These are phyloP conservation scores for Debaryomycetaceae sp. DNA, from an alignment of 1,139 yeast species.

Conservation along the genomic window DNA sequence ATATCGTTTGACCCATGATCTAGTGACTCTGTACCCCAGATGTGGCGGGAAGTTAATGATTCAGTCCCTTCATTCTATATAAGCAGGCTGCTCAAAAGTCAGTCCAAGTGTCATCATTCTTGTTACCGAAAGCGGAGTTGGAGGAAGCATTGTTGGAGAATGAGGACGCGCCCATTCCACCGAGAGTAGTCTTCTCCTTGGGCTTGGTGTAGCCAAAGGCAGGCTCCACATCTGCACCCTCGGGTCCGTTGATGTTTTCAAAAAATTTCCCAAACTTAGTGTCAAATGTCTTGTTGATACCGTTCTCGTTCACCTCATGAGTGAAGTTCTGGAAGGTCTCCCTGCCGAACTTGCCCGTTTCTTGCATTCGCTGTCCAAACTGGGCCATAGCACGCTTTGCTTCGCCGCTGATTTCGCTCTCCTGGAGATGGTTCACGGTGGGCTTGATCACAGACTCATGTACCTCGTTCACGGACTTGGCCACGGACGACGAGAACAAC, in stretches of 20 bases:
- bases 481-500: slow-evolving; percentile 75
- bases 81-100: slow-evolving; percentile 25
- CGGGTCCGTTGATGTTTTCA: slow-evolving; percentile 34
- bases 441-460: slow-evolving; percentile 89
- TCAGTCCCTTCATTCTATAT: not conserved
- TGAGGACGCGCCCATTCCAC: slow-evolving; percentile 28
- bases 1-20: no score
- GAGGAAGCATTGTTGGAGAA: slow-evolving; percentile 8
- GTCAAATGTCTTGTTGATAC: slow-evolving; percentile 39
- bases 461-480: slow-evolving; percentile 81
- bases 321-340: slow-evolving; percentile 67
- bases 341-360: slow-evolving; percentile 72
- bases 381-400: slow-evolving; percentile 92
- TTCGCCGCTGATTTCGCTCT: slow-evolving; percentile 73
- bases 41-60: no score
- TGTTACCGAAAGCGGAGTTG: slow-evolving; percentile 16
- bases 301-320: slow-evolving; percentile 36
- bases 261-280: slow-evolving; percentile 52
- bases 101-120: slow-evolving; percentile 42
- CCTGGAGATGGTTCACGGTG: slow-evolving; percentile 74
- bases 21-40: no score
- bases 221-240: slow-evolving; percentile 31
- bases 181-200: slow-evolving; percentile 54
- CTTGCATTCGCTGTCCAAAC: slow-evolving; percentile 91
- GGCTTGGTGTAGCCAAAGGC: slow-evolving; percentile 73